Conservation (phyloP, 495 filamentous ascomycete species). For the Monascus purpureus region DNA sequence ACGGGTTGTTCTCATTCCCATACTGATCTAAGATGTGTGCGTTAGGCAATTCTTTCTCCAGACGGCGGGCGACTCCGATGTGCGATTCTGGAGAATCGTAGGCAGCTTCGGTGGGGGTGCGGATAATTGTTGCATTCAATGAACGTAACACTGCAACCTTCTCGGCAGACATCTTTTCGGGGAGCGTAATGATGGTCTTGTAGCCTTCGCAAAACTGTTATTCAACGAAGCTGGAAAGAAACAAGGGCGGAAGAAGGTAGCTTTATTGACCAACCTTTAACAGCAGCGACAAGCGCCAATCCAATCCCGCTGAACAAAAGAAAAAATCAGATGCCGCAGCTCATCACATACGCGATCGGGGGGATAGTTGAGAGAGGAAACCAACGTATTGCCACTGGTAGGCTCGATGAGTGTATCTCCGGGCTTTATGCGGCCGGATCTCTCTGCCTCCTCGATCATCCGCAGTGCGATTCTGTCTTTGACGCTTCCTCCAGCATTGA, state of each 20-base stretch:
- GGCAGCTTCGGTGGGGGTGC: conserved; percentile 90
- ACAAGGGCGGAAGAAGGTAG: conserved; percentile 22
- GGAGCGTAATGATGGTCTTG: conserved; percentile 95
- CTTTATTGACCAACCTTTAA: too few species aligned
- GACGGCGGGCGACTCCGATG: conserved; percentile 80
- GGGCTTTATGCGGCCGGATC: conserved; percentile 82
- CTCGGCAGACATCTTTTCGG: conserved; percentile 98
- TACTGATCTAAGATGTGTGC: conserved; percentile 97
- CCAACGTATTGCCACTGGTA: conserved; percentile 89
- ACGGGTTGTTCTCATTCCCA: conserved; percentile 77
- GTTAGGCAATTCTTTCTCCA: conserved; percentile 92
- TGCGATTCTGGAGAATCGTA: conserved; percentile 91
- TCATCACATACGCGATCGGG: background rate
- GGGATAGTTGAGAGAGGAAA: conserved; percentile 4
- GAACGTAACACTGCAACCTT: conserved; percentile 91
- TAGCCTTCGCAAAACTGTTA: too few species aligned
- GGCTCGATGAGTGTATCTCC: conserved; percentile 96
- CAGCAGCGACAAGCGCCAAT: conserved; percentile 79
- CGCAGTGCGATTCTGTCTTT: conserved; percentile 94
- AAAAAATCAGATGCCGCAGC: conserved; percentile 9
- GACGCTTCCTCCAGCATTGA: conserved; percentile 95
- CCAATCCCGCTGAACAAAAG: conserved; percentile 61
- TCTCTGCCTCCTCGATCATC: conserved; percentile 96
- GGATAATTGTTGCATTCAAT: conserved; percentile 91
- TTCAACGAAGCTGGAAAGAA: conserved; percentile 6